Evolutionary conservation across 148 eudicot species (phyloP).

Genomic region (Tetragonia tetragonoides): DNA sequence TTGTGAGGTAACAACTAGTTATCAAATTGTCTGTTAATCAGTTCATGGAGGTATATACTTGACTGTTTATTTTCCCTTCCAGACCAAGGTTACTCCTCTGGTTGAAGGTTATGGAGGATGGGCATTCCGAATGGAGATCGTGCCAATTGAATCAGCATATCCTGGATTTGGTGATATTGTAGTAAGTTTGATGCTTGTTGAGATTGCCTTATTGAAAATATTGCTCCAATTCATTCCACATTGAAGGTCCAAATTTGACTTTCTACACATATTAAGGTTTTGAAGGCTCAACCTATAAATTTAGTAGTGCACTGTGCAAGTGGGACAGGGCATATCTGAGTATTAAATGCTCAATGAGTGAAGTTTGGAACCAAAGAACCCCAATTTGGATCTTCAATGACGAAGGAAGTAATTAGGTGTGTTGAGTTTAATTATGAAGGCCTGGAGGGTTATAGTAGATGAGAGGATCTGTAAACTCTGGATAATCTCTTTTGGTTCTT

Average conservation of each 20-base stretch:
- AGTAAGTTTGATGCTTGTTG: constrained; percentile 48
- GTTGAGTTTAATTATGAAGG: too few relatives aligned
- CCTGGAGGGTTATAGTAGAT: not conserved
- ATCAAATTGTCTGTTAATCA: not conserved
- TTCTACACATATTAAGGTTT: not conserved
- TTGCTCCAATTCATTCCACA: not conserved
- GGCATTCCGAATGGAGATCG: constrained; percentile 97
- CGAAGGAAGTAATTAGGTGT: too few relatives aligned
- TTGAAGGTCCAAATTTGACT: not conserved
- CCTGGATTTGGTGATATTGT: constrained; percentile 99
- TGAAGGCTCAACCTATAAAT: not conserved
- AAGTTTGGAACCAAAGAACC: too few relatives aligned
- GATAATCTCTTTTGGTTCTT: not conserved
- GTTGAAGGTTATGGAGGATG: constrained; percentile 99
- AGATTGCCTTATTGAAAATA: not conserved
- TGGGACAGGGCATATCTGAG: too few relatives aligned
- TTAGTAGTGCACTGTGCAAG: too few relatives aligned
- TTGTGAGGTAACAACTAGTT: constrained; percentile 66
- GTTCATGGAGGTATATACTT: constrained; percentile 12
- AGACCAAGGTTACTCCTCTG: constrained; percentile 98
- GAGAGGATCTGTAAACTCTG: not conserved
- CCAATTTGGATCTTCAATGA: too few relatives aligned
- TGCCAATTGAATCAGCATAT: constrained; percentile 94
- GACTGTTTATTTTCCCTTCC: constrained; percentile 22
- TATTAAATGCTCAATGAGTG: too few relatives aligned